Evolutionary conservation across 1,284 basidiomycete genomes (phyloP).

Genomic region (Sphaerobolus stellatus): DNA sequence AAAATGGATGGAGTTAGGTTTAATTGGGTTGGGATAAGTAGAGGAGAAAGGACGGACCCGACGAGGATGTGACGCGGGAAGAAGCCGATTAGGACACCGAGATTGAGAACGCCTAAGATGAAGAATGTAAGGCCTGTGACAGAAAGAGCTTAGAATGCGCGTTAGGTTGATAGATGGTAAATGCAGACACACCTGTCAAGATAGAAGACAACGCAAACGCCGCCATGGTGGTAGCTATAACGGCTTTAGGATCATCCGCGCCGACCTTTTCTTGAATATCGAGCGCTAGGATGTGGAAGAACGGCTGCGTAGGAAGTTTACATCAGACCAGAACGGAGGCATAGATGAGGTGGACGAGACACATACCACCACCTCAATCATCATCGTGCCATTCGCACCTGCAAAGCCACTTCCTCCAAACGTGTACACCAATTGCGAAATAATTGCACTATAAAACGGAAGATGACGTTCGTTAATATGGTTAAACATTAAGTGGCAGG

Average conservation of each 20-base stretch:
- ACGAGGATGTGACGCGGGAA: constrained; percentile 96
- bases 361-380: constrained; percentile 94
- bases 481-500: constrained; percentile 17
- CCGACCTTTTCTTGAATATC: constrained; percentile 76
- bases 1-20: background rate
- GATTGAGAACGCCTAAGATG: constrained; percentile 76
- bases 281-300: constrained; percentile 90
- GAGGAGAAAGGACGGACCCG: constrained; percentile 60
- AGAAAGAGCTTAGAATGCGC: constrained; percentile 8
- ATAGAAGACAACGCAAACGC: constrained; percentile 88
- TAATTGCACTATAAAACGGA: constrained; percentile 51
- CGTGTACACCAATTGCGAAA: constrained; percentile 86
- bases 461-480: background rate
- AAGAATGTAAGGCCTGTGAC: constrained; percentile 78
- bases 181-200: constrained; percentile 68
- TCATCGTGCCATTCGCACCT: constrained; percentile 95
- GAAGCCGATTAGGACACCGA: constrained; percentile 90
- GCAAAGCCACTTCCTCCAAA: constrained; percentile 86
- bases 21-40: background rate
- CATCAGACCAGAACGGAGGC: background rate
- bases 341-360: background rate
- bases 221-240: constrained; percentile 89
- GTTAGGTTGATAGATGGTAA: background rate
- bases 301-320: constrained; percentile 57
- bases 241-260: constrained; percentile 63